Conservation (phyloP, 148 eudicot genomes). For the Cornus kousa region DNA sequence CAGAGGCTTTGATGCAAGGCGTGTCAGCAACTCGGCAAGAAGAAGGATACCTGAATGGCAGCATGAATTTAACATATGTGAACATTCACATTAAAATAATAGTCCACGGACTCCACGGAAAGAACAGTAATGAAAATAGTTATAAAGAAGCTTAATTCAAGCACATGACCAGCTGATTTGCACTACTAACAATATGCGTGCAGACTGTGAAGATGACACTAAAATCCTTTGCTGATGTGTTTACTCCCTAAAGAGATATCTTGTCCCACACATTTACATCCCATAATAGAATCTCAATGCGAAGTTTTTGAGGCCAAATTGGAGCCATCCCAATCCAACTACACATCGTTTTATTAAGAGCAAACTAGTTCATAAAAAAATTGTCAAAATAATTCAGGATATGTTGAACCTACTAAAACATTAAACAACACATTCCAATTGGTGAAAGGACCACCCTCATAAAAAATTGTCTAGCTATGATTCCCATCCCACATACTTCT, state of each 20-base stretch:
- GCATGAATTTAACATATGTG: background rate
- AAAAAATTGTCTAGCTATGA: background rate
- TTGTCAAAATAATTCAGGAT: background rate
- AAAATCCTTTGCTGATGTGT: background rate
- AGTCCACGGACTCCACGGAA: background rate
- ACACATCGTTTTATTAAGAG: background rate
- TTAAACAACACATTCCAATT: background rate
- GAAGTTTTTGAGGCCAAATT: background rate
- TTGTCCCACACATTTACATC: background rate
- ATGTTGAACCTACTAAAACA: background rate
- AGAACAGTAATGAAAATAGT: background rate
- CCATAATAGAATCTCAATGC: background rate
- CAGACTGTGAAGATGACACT: background rate
- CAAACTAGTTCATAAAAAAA: background rate
- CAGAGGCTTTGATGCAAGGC: slow-evolving; percentile 58
- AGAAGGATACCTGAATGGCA: slow-evolving; percentile 66
- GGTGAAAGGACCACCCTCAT: background rate
- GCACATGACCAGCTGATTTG: background rate
- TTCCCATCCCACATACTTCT: background rate
- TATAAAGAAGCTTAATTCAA: background rate
- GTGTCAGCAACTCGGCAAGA: slow-evolving; percentile 68
- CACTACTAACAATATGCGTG: background rate
- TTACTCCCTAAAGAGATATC: background rate
- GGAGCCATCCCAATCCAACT: background rate
- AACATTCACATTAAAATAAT: background rate